These are phyloP conservation scores for Sclerotiophoma versabilis DNA, from an alignment of 2,329 filamentous ascomycete genomes.

Conservation along the genomic window DNA sequence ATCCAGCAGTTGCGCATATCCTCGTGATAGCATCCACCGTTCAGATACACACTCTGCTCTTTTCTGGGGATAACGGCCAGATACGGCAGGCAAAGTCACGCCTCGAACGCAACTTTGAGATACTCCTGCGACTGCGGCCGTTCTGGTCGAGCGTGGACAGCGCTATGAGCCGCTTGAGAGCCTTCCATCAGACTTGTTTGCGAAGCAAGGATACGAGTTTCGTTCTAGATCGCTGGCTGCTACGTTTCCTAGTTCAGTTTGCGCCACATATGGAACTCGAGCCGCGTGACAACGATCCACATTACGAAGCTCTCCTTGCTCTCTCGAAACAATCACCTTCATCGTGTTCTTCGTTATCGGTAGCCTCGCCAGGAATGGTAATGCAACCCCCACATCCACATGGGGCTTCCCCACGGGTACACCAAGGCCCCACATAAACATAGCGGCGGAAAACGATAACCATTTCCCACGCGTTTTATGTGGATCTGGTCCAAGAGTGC, in stretches of 20 bases:
- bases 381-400: conserved; percentile 13
- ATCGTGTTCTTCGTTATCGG: conserved; percentile 31
- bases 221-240: conserved; percentile 33
- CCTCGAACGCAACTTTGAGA: conserved; percentile 35
- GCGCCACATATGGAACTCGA: conserved; percentile 37
- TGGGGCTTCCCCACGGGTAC: conserved; percentile 11
- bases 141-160: conserved; percentile 36
- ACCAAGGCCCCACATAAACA: conserved; percentile 9
- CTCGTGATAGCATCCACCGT: conserved; percentile 35
- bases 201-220: conserved; percentile 37
- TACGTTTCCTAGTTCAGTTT: conserved; percentile 36
- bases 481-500: conserved; percentile 8
- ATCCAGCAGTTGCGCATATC: conserved; percentile 33
- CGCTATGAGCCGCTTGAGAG: conserved; percentile 34
- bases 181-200: conserved; percentile 35
- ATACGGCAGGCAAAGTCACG: conserved; percentile 32
- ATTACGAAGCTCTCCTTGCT: conserved; percentile 33
- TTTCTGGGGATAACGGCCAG: conserved; percentile 29
- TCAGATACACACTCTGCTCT: conserved; percentile 33
- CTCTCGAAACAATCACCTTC: conserved; percentile 33
- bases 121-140: conserved; percentile 27
- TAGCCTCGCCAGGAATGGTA: conserved; percentile 13
- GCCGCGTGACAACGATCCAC: conserved; percentile 34
- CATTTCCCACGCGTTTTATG: conserved; percentile 18
- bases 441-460: conserved; percentile 32